These are phyloP conservation scores for Cystoderma amianthinum DNA, from an alignment of 768 basidiomycete species.

Conservation along the genomic window DNA sequence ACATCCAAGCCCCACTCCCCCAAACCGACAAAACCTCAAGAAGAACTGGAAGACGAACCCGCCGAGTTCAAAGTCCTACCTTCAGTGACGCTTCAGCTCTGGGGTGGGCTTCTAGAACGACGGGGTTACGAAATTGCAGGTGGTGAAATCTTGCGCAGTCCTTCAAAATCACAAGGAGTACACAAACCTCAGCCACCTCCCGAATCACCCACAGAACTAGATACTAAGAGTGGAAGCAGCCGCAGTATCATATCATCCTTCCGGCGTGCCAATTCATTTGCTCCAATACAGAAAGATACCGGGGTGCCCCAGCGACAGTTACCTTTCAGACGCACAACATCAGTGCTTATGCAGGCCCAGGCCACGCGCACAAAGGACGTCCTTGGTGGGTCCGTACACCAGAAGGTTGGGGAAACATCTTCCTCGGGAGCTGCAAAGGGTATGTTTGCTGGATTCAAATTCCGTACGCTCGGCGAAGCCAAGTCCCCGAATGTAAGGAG, in stretches of 20 bases:
- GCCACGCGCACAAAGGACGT: too few species aligned
- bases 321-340: conserved; percentile 40
- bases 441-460: conserved; percentile 50
- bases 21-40: conserved; percentile 12
- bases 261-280: conserved; percentile 61
- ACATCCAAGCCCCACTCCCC: conserved; percentile 5
- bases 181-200: background rate
- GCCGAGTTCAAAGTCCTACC: conserved; percentile 53
- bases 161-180: conserved; percentile 31
- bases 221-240: conserved; percentile 11
- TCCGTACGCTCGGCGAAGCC: conserved; percentile 66
- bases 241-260: conserved; percentile 52
- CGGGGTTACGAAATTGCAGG: conserved; percentile 60
- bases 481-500: conserved; percentile 43
- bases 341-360: conserved; percentile 6
- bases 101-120: conserved; percentile 60
- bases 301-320: conserved; percentile 19
- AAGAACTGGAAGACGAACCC: conserved; percentile 49
- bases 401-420: conserved; percentile 15
- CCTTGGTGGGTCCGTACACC: background rate
- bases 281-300: conserved; percentile 22
- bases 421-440: conserved; percentile 8
- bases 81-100: conserved; percentile 57
- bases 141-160: conserved; percentile 56
- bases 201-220: conserved; percentile 5